A percentile compares a stretch with the other conserved stretches of the same genome.
Evolutionary conservation across 2,329 filamentous ascomycete genomes (phyloP).

Genomic region (Cercospora citrullina): DNA sequence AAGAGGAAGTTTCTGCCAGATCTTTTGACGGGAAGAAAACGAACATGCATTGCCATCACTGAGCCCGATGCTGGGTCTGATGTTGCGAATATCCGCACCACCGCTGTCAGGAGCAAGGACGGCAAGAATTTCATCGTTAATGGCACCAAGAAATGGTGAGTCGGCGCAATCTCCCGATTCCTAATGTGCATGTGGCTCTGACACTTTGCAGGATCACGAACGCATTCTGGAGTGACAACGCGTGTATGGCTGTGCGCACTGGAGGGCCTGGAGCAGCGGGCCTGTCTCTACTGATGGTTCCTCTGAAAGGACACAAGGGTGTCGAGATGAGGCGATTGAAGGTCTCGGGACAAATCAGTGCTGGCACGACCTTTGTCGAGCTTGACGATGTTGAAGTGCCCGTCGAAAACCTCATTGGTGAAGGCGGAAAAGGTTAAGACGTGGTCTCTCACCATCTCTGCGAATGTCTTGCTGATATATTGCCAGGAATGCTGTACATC

Average conservation of each 20-base stretch:
- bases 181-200: not conserved
- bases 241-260: conserved; percentile 71
- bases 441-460: conserved; percentile 56
- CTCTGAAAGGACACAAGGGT: conserved; percentile 65
- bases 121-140: conserved; percentile 71
- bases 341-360: conserved; percentile 63
- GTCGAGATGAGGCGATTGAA: conserved; percentile 68
- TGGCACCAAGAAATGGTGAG: conserved; percentile 72
- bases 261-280: conserved; percentile 64
- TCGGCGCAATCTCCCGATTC: not conserved
- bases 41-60: conserved; percentile 75
- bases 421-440: conserved; percentile 70
- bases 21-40: conserved; percentile 64
- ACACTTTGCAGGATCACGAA: conserved; percentile 62
- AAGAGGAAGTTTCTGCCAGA: conserved; percentile 69
- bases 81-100: conserved; percentile 71
- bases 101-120: conserved; percentile 61
- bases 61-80: conserved; percentile 68
- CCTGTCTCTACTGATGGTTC: conserved; percentile 67
- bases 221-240: conserved; percentile 68
- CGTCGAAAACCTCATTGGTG: conserved; percentile 67
- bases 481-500: conserved; percentile 48
- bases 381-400: conserved; percentile 74
- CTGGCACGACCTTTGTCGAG: conserved; percentile 74
- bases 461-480: conserved; percentile 67